These are phyloP conservation scores for Saturnispora dispora DNA, from an alignment of 805 yeast species.

Conservation along the genomic window DNA sequence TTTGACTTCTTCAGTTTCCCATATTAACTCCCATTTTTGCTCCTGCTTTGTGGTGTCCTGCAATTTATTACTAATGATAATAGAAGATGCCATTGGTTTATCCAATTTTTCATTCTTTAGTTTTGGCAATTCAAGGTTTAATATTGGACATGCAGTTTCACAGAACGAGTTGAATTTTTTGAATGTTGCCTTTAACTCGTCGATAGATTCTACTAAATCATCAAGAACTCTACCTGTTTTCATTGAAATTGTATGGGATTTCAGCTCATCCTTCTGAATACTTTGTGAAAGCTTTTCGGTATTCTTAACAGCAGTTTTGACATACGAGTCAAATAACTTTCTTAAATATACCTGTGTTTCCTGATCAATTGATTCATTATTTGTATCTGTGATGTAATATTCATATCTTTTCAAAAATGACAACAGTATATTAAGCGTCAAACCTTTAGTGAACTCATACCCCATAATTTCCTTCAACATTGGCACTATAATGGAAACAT, in stretches of 20 bases:
- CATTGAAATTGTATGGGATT: conserved; percentile 47
- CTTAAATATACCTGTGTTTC: conserved; percentile 16
- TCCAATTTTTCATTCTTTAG: conserved; percentile 24
- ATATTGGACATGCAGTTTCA: conserved; percentile 34
- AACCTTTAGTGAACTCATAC: conserved; percentile 27
- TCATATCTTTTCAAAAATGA: conserved; percentile 43
- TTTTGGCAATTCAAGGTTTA: conserved; percentile 32
- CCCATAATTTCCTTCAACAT: conserved; percentile 37
- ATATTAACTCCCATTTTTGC: conserved; percentile 24
- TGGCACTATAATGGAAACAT: conserved; percentile 26
- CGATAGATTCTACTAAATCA: conserved; percentile 15
- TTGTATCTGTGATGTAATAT: conserved; percentile 24
- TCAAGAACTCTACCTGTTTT: conserved; percentile 56
- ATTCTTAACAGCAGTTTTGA: conserved; percentile 33
- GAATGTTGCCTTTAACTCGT: conserved; percentile 25
- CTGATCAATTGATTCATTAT: conserved; percentile 17
- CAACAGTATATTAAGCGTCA: conserved; percentile 32
- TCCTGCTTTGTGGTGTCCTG: not conserved
- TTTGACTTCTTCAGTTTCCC: conserved; percentile 62
- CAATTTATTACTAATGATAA: not conserved
- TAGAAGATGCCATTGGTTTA: conserved; percentile 18
- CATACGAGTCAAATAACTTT: conserved; percentile 34
- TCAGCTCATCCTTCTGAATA: conserved; percentile 29
- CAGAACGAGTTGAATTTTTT: conserved; percentile 38
- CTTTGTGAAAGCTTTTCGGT: conserved; percentile 30